Percentiles rank a stretch among this genome's conserved stretches.
Conservation (phyloP, 1,284 basidiomycete species). For the Anthracocystis panici-leucophaei region DNA sequence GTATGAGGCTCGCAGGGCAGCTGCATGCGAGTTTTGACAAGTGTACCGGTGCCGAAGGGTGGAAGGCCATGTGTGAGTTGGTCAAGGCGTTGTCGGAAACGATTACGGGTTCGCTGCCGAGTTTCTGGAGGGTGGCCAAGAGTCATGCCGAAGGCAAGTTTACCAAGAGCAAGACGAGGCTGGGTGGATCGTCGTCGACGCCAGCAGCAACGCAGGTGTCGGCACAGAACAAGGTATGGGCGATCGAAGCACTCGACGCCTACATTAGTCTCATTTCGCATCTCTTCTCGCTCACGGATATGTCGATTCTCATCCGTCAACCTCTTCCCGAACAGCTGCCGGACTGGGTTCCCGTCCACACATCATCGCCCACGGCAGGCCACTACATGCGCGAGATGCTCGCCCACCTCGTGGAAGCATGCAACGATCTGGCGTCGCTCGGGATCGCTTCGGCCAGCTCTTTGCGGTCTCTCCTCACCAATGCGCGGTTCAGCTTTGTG, state of each 20-base stretch:
- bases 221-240: constrained; percentile 88
- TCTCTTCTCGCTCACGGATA: constrained; percentile 84
- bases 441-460: constrained; percentile 78
- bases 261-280: constrained; percentile 88
- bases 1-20: constrained; percentile 59
- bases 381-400: constrained; percentile 84
- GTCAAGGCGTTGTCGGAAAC: constrained; percentile 73
- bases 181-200: background rate
- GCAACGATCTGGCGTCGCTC: constrained; percentile 82
- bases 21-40: constrained; percentile 47
- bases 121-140: constrained; percentile 92
- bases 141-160: constrained; percentile 79
- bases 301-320: constrained; percentile 75
- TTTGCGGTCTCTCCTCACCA: constrained; percentile 80
- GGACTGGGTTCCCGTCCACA: constrained; percentile 79
- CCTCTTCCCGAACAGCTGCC: constrained; percentile 73
- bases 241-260: constrained; percentile 86
- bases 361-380: constrained; percentile 84
- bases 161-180: constrained; percentile 23
- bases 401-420: constrained; percentile 85
- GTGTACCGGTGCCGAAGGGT: constrained; percentile 70
- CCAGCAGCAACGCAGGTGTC: constrained; percentile 72
- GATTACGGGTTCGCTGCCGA: constrained; percentile 78
- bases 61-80: constrained; percentile 81
- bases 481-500: constrained; percentile 86